Percentiles rank a stretch among this genome's conserved stretches.
Evolutionary conservation across 345 rosid species (phyloP).

Genomic region (Hibiscus syriacus): DNA sequence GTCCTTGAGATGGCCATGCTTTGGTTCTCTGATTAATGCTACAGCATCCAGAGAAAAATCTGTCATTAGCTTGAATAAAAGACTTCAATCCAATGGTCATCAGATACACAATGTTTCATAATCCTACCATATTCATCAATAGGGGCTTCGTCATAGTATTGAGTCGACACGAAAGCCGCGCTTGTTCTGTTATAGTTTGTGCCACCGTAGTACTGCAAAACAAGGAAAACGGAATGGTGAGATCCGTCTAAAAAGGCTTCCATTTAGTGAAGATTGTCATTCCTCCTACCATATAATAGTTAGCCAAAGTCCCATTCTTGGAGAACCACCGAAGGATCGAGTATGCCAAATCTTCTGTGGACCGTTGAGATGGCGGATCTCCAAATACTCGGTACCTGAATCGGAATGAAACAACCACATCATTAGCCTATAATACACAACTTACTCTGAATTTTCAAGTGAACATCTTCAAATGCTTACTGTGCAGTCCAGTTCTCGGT

Average conservation of each 20-base stretch:
- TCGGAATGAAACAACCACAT: background rate
- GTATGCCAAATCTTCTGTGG: constrained; percentile 74
- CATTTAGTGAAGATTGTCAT: background rate
- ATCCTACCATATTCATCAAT: constrained; percentile 74
- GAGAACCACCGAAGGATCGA: constrained; percentile 76
- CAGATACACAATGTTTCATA: background rate
- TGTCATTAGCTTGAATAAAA: background rate
- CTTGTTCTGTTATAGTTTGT: constrained; percentile 81
- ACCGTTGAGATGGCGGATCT: constrained; percentile 69
- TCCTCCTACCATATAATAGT: constrained; percentile 83
- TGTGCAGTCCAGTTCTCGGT: constrained; percentile 99
- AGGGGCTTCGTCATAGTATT: constrained; percentile 96
- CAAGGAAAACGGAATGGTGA: background rate
- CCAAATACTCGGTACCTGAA: constrained; percentile 61
- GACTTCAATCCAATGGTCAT: background rate
- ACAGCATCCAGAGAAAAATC: background rate
- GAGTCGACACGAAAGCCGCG: constrained; percentile 69
- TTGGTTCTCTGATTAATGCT: constrained; percentile 66
- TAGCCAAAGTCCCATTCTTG: constrained; percentile 68
- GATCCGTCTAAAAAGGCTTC: background rate
- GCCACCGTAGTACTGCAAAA: constrained; percentile 79
- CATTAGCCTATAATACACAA: background rate
- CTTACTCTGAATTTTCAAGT: background rate
- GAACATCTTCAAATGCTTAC: constrained; percentile 27
- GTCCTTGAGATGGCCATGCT: constrained; percentile 76